A percentile compares a stretch with the other conserved stretches of the same genome.
These are phyloP conservation scores for Septoria linicola DNA, from an alignment of 2,329 filamentous ascomycete genomes.

Conservation along the genomic window DNA sequence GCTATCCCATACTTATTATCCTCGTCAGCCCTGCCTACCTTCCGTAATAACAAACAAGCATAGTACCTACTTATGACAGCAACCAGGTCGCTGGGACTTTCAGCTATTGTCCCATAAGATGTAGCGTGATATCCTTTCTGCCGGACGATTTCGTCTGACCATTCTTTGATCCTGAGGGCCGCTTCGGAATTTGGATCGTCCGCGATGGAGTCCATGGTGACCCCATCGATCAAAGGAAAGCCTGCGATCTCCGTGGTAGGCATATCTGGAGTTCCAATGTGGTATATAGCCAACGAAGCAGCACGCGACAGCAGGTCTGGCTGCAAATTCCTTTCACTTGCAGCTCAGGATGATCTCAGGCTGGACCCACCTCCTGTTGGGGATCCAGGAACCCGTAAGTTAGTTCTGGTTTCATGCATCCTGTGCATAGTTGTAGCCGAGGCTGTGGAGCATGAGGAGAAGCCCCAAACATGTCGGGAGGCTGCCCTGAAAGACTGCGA, in stretches of 20 bases:
- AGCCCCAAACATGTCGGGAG: too few relatives aligned
- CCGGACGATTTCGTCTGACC: background rate
- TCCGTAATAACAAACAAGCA: background rate
- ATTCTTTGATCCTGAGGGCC: slow-evolving; percentile 2
- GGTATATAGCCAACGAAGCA: too few relatives aligned
- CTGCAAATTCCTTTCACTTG: too few relatives aligned
- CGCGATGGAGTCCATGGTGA: background rate
- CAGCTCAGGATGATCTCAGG: too few relatives aligned
- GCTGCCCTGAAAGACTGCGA: too few relatives aligned
- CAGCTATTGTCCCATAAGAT: background rate
- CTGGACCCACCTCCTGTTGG: too few relatives aligned
- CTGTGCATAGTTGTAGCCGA: too few relatives aligned
- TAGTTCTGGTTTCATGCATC: too few relatives aligned
- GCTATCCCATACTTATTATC: slow-evolving; percentile 9
- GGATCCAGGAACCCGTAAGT: too few relatives aligned
- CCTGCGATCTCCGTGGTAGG: slow-evolving; percentile 10
- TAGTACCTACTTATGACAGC: slow-evolving; percentile 3
- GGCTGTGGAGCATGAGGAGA: too few relatives aligned
- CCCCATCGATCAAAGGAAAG: slow-evolving; percentile 1
- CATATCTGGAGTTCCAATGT: slow-evolving; percentile 8
- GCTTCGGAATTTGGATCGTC: background rate
- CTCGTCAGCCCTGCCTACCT: background rate
- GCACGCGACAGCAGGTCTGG: too few relatives aligned
- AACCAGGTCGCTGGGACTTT: background rate
- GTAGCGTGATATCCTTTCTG: slow-evolving; percentile 6